Base-by-base conservation (phyloP, 2,329 filamentous ascomycete species). In the Clarireedia hainanense region DNA sequence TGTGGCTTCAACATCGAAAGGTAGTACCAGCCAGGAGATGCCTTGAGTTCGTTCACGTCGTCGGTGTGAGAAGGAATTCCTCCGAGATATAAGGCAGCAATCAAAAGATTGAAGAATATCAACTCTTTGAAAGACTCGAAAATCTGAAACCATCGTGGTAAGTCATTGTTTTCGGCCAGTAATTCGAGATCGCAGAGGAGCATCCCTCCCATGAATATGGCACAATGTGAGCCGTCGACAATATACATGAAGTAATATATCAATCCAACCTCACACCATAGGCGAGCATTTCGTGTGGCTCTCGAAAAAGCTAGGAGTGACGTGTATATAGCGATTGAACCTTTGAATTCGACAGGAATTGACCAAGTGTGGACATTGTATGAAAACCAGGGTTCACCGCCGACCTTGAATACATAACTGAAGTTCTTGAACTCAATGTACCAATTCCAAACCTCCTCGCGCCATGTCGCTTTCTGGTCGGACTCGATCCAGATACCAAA, bases 231-330 rank as follows among this genome's bases (percentile, higher is more conserved):
- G 24, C 82, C 84, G 65, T 89, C 85, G 3, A 76, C 77, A 51
- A 88, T 76, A 67, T 85, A 87, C 65, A 88, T 73, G 64, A 86
- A 86, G 69, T 88, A 89, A 60, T 75, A 73, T 20, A 81, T 75
- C 10, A 89, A 71, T 1, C 66, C 76, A 1, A 74, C 47, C 62
- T 81, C 70, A 64, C 78, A 78, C 67, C 73, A 73, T 0, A 86
- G 73, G 14, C 85, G 77, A 3, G 78, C 76, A 54, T 75, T 78
- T 24, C 70, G 72, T 0, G 77, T 77, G 56, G 76, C 79, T 52
- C 79, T 73, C 0, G 82, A 78, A 10, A 88, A 73, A 0, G 84
- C 75, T 2, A 74, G 66, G 50, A 74, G 68, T 0, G 77, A 67
- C 0, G 78, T 81, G 66, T 84, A 88, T 52, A 85, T 70, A 59